Evolutionary conservation across 139 green algal genomes (phyloP), one percentile per base, ranked within the genome.

Genomic region (Bryopsis sp.): DNA sequence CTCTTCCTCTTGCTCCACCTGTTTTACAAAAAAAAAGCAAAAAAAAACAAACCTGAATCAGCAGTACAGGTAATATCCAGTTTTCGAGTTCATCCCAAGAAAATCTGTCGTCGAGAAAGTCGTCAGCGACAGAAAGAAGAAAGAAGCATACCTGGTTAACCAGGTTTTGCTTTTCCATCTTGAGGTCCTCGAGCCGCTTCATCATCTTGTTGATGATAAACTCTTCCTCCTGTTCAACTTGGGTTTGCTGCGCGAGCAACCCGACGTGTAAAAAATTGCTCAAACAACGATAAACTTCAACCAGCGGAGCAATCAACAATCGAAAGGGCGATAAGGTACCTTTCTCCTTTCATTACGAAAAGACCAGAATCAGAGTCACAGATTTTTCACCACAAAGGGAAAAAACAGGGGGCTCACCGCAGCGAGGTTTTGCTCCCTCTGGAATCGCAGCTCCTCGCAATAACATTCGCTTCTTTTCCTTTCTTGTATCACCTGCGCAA

Each of bases 131-230:
- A n/a, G n/a, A n/a, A n/a, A n/a, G n/a, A n/a, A n/a, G n/a, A n/a
- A 19, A 19, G 19, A 26, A 19, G 43, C 71, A 3, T n/a, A 84
- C 79, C 79, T 90, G 80, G 39, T 71, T 86, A 11, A 82, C 80
- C 24, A 93, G 72, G 2, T 63, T 58, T 50, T 84, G 76, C 70
- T 90, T 91, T 60, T 92, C 87, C 43, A 73, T 71, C 60, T 92
- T 90, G 26, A 94, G 74, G 60, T 89, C 76, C 43, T 85, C 82
- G 57, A 94, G 68, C 2, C 86, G 77, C 75, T 92, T 90, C 76
- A 92, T 84, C 2, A 94, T 67, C 70, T 84, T 85, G 72, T 92
- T 92, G 3, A 79, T 88, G 35, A 94, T 88, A 63, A 74, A 83
- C 68, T 94, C 88, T 70, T 92, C 82, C 66, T 92, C 86, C 60